These are phyloP conservation scores for Betula pendula DNA, from an alignment of 306 rosid species.

Conservation along the genomic window DNA sequence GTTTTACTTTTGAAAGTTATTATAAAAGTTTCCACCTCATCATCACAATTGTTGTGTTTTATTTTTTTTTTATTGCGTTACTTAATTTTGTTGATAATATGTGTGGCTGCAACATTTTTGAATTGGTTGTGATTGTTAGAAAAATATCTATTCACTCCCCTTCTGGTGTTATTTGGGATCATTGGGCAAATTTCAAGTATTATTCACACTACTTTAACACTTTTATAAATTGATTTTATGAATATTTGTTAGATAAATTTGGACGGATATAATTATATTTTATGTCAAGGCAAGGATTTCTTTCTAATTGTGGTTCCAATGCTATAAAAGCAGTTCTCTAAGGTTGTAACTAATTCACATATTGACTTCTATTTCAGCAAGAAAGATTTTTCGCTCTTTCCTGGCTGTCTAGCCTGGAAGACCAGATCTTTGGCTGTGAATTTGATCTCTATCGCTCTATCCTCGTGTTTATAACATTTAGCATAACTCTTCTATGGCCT, in stretches of 20 bases:
- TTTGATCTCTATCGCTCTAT: neutral
- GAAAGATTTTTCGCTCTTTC: neutral
- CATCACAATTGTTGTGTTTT: too few relatives aligned
- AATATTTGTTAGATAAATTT: neutral
- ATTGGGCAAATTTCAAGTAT: too few relatives aligned
- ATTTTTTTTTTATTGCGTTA: too few relatives aligned
- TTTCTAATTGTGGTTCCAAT: neutral
- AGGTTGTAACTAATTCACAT: neutral
- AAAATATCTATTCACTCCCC: too few relatives aligned
- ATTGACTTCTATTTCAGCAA: neutral
- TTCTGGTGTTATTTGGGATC: too few relatives aligned
- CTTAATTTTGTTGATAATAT: too few relatives aligned
- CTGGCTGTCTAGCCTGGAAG: neutral
- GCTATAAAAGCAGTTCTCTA: neutral
- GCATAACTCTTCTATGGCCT: neutral
- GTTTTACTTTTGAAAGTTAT: too few relatives aligned
- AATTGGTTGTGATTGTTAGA: too few relatives aligned
- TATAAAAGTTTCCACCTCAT: too few relatives aligned
- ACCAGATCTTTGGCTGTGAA: neutral
- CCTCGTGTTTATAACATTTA: neutral
- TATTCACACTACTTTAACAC: too few relatives aligned
- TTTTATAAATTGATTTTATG: too few relatives aligned
- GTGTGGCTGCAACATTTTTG: too few relatives aligned
- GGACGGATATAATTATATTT: neutral
- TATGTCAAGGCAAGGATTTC: neutral